phyloP scores from a whole-genome alignment of 2,329 filamentous ascomycete genomes.

The Sporothrix schenckii region DNA sequence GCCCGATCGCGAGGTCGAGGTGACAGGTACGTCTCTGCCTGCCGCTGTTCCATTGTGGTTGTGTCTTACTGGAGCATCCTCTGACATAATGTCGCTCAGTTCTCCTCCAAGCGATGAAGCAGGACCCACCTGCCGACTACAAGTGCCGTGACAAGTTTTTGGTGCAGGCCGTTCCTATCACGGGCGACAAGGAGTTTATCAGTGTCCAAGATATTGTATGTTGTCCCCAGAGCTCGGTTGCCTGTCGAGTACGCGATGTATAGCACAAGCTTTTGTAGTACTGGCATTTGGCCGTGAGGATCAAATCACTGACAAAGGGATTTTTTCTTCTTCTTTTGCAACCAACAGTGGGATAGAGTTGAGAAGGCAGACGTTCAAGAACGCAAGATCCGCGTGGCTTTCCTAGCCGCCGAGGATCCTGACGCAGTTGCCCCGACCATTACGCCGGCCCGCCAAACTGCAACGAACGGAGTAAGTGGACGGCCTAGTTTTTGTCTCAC shows the following conservation, averaged over 20 bases:
- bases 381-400: slow-evolving; percentile 92
- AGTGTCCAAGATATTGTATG: slow-evolving; percentile 81
- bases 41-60: neutral
- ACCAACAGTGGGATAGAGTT: slow-evolving; percentile 71
- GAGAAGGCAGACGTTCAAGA: slow-evolving; percentile 81
- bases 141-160: slow-evolving; percentile 62
- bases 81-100: slow-evolving; percentile 56
- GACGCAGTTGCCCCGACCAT: slow-evolving; percentile 39
- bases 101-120: slow-evolving; percentile 96
- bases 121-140: slow-evolving; percentile 80
- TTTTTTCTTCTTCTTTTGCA: neutral
- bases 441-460: slow-evolving; percentile 41
- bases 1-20: slow-evolving; percentile 84
- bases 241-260: neutral
- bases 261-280: neutral
- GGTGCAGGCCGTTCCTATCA: slow-evolving; percentile 57
- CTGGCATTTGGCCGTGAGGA: too few species aligned
- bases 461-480: slow-evolving; percentile 41
- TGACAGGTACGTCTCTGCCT: slow-evolving; percentile 67
- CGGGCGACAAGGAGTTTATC: slow-evolving; percentile 77
- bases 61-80: too few species aligned
- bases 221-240: slow-evolving; percentile 28
- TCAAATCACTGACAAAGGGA: neutral
- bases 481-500: neutral
- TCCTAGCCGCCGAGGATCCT: slow-evolving; percentile 65